Evolutionary conservation across 768 basidiomycete genomes (phyloP).

Genomic region (Psilocybe cyanescens): DNA sequence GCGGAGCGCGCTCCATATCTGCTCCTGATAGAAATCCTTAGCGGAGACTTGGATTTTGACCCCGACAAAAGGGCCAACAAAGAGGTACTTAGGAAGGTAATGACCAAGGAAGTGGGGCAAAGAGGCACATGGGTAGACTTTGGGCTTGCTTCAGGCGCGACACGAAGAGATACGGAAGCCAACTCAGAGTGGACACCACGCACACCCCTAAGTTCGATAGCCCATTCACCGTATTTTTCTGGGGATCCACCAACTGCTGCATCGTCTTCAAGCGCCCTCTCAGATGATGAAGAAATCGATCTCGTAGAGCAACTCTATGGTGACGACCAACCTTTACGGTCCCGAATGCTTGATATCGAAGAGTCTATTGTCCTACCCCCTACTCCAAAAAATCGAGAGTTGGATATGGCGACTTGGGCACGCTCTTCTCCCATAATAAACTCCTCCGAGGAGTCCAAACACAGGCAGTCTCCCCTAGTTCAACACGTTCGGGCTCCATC

Average conservation of each 20-base stretch:
- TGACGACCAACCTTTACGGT: slow-evolving; percentile 69
- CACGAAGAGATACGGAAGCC: slow-evolving; percentile 21
- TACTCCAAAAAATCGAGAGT: slow-evolving; percentile 84
- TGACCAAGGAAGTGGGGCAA: slow-evolving; percentile 64
- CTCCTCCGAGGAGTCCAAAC: slow-evolving; percentile 29
- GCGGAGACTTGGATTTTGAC: slow-evolving; percentile 92
- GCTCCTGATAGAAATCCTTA: slow-evolving; percentile 88
- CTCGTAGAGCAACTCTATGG: slow-evolving; percentile 97
- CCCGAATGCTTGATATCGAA: slow-evolving; percentile 73
- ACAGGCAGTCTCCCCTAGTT: slow-evolving; percentile 8
- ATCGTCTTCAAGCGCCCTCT: slow-evolving; percentile 23
- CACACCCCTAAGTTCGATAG: slow-evolving; percentile 24
- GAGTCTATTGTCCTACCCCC: slow-evolving; percentile 85
- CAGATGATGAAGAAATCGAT: slow-evolving; percentile 85
- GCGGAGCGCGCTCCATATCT: slow-evolving; percentile 96
- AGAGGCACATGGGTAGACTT: slow-evolving; percentile 60
- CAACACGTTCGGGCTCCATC: slow-evolving; percentile 17
- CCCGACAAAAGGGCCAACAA: slow-evolving; percentile 82
- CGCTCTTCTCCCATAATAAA: slow-evolving; percentile 50
- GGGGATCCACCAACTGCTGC: slow-evolving; percentile 24
- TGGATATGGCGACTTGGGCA: slow-evolving; percentile 88
- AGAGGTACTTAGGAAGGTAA: slow-evolving; percentile 81
- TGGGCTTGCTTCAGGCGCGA: slow-evolving; percentile 25
- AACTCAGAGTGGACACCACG: slow-evolving; percentile 26
- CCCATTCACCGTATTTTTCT: slow-evolving; percentile 23